Conservation (phyloP, 2,329 filamentous ascomycete genomes). For the Cordyceps cicadae region DNA sequence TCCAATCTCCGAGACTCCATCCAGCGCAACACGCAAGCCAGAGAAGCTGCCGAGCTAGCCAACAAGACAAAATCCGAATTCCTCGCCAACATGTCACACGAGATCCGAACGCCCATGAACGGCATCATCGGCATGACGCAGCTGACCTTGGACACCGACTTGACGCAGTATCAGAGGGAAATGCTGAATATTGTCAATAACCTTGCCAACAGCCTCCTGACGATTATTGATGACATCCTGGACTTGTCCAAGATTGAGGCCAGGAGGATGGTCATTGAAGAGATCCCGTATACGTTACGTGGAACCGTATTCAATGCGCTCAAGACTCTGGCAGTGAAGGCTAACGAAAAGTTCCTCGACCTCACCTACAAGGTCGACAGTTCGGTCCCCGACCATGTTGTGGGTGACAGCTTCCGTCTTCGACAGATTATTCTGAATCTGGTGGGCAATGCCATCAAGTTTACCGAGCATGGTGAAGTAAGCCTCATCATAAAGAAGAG, state of each 20-base stretch:
- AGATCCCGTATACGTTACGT: conserved; percentile 90
- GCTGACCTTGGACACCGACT: conserved; percentile 85
- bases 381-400: conserved; percentile 87
- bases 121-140: conserved; percentile 98
- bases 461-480: conserved; percentile 93
- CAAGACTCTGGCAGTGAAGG: conserved; percentile 94
- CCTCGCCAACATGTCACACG: conserved; percentile 97
- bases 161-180: conserved; percentile 91
- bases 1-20: conserved; percentile 93
- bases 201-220: conserved; percentile 87
- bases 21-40: conserved; percentile 88
- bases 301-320: conserved; percentile 95
- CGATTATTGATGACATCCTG: conserved; percentile 84
- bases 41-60: conserved; percentile 90
- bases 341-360: conserved; percentile 90
- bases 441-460: conserved; percentile 97
- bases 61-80: conserved; percentile 99
- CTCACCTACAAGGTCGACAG: conserved; percentile 90
- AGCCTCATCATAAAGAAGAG: conserved; percentile 76
- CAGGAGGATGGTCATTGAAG: conserved; percentile 95
- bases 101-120: conserved; percentile 95
- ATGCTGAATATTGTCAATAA: conserved; percentile 99
- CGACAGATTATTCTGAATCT: conserved; percentile 95
- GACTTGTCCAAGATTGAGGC: conserved; percentile 81
- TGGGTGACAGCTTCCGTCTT: conserved; percentile 92